Percentiles rank a stretch among this genome's conserved stretches.
phyloP scores from a whole-genome alignment of 495 filamentous ascomycete genomes.

The Pyrenopolyporus hunteri region DNA sequence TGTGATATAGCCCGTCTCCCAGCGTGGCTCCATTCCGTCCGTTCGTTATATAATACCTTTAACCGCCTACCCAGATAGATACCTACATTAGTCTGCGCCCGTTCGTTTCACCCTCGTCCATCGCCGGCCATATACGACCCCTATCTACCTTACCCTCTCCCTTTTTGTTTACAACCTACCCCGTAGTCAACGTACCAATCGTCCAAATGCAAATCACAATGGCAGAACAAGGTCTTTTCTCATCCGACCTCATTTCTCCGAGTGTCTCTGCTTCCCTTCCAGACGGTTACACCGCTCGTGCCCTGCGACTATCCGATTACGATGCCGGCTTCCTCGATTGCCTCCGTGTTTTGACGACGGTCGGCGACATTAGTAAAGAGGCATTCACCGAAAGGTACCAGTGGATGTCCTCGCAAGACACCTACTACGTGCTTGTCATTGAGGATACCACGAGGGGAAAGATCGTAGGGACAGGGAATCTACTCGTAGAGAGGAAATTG shows the following conservation, averaged over 20 bases:
- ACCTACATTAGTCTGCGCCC: too few species aligned
- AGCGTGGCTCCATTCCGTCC: too few species aligned
- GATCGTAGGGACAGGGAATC: slow-evolving; percentile 84
- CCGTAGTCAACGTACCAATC: too few species aligned
- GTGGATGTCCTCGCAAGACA: slow-evolving; percentile 78
- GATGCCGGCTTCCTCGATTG: slow-evolving; percentile 83
- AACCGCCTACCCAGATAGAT: too few species aligned
- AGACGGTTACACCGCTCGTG: slow-evolving; percentile 79
- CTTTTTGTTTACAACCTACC: too few species aligned
- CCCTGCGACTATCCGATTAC: slow-evolving; percentile 80
- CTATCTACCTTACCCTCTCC: too few species aligned
- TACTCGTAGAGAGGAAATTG: slow-evolving; percentile 89
- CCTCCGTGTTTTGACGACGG: slow-evolving; percentile 87
- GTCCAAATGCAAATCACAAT: slow-evolving; percentile 44
- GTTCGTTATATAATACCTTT: too few species aligned
- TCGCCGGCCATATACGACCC: neutral
- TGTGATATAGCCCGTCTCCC: too few species aligned
- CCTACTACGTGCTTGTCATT: slow-evolving; percentile 85
- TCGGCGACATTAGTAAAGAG: slow-evolving; percentile 82
- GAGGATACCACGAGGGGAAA: slow-evolving; percentile 64
- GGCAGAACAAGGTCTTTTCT: slow-evolving; percentile 71
- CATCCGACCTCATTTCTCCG: slow-evolving; percentile 76
- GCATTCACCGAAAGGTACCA: slow-evolving; percentile 80
- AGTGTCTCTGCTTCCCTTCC: slow-evolving; percentile 73
- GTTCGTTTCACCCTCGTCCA: neutral